Evolutionary conservation across 23 red algal species (phyloP).

Genomic region (Cyanidioschyzon merolae): DNA sequence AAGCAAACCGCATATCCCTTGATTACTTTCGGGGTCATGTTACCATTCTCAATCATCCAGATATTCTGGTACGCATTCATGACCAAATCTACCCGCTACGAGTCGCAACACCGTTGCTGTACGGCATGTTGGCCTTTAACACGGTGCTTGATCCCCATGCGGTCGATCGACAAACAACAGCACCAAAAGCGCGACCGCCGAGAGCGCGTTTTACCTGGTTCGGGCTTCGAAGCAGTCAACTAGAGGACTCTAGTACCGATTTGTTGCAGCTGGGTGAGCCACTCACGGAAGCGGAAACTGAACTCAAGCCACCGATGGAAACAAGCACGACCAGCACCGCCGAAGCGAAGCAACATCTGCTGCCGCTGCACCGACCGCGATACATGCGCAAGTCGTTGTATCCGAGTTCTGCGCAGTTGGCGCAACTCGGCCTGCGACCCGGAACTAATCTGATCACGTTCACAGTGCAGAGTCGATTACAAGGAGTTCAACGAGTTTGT

Average conservation of each 20-base stretch:
- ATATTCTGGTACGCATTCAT: constrained; percentile 49
- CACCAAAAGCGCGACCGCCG: neutral
- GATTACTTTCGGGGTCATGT: constrained; percentile 47
- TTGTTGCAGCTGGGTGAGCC: constrained; percentile 26
- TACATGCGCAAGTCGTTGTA: constrained; percentile 33
- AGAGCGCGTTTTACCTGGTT: constrained; percentile 21
- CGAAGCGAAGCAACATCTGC: neutral
- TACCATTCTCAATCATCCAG: constrained; percentile 55
- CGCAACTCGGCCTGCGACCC: constrained; percentile 43
- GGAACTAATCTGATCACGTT: constrained; percentile 74
- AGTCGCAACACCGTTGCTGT: constrained; percentile 52
- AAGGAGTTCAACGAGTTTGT: constrained; percentile 41
- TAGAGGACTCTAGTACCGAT: neutral
- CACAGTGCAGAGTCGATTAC: constrained; percentile 32
- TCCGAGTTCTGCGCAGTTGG: constrained; percentile 56
- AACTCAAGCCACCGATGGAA: neutral
- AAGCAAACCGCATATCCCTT: constrained; percentile 48
- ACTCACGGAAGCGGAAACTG: constrained; percentile 3
- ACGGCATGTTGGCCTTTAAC: constrained; percentile 48
- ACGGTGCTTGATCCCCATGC: constrained; percentile 35
- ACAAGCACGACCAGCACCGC: neutral
- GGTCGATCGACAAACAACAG: neutral
- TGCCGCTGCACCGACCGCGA: neutral
- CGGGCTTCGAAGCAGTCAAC: constrained; percentile 7
- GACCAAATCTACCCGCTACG: constrained; percentile 36